Percentiles rank a stretch among this genome's conserved stretches.
Evolutionary conservation across 1,139 yeast species (phyloP).

Genomic region (Pichia sp.): DNA sequence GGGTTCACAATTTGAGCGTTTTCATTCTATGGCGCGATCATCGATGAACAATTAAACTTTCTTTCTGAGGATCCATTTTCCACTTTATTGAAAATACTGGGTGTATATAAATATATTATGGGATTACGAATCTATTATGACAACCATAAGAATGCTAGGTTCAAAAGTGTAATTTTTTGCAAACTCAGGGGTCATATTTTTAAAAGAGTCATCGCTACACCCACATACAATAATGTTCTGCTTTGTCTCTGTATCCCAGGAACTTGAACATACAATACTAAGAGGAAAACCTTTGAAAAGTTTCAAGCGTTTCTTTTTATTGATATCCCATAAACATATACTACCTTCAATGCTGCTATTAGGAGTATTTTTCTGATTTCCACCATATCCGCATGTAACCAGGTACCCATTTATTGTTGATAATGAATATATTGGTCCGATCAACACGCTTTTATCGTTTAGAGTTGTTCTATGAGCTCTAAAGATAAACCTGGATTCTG

Average conservation of each 20-base stretch:
- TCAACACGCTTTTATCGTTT: constrained; percentile 37
- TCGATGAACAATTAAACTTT: no score
- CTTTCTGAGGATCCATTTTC: no score
- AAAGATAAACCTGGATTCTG: constrained; percentile 65
- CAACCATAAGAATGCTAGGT: not conserved
- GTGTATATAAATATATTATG: no score
- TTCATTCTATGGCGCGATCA: no score
- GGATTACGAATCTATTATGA: not conserved
- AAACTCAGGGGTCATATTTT: constrained; percentile 22
- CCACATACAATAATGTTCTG: constrained; percentile 3
- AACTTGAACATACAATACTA: constrained; percentile 8
- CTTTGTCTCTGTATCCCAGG: constrained; percentile 2
- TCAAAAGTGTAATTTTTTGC: not conserved
- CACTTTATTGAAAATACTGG: no score
- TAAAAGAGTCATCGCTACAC: constrained; percentile 50
- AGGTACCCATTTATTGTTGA: constrained; percentile 28
- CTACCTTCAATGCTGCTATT: constrained; percentile 61
- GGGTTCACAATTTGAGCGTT: no score
- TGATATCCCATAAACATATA: constrained; percentile 72
- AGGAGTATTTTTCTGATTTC: constrained; percentile 2
- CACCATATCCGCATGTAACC: constrained; percentile 12
- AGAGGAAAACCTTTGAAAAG: constrained; percentile 47
- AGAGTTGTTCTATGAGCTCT: constrained; percentile 60
- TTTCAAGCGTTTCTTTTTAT: constrained; percentile 51
- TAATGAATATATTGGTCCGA: constrained; percentile 59